Evolutionary conservation across 441 rosid genomes (phyloP), one percentile per base, ranked within the genome.

Genomic region (Gossypium davidsonii): DNA sequence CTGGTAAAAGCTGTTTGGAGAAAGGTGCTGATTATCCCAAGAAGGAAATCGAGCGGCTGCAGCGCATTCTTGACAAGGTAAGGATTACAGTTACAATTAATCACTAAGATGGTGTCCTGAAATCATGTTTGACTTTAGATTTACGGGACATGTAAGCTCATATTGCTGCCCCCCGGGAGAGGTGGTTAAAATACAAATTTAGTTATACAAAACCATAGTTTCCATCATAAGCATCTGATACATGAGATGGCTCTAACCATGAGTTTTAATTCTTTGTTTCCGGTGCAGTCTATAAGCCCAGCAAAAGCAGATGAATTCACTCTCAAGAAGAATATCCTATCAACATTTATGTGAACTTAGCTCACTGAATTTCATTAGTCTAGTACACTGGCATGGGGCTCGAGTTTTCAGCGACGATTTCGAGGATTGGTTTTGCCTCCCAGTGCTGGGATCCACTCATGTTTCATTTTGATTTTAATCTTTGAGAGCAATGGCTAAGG

Each of bases 271-370:
- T 51, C 9, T 28, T 20, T 70, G 18, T 20, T 23, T 23, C 59
- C 28, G 60, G 37, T 78, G 84, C 91, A 91, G 98, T 84, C 99
- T 2, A 87, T 95, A 75, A 95, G 96, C 85, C 80, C 95, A 20
- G 84, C 79, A 7, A 94, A 94, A 85, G 97, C 90, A n/a, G 99
- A 95, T 46, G 97, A 92, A 68, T 87, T 95, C 79, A 88, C 89
- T 42, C 71, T 95, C 63, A 95, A 92, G 92, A 92, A 83, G 83
- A 95, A 92, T 72, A 84, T 95, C 75, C 81, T 95, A 21, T 76
- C 83, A n/a, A 55, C 93, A 55, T 95, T 91, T 71, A 88, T 85
- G 74, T 89, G 79, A 88, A 76, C 51, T 26, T n/a, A 69, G 65
- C 17, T 73, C 39, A 8, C 46, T 60, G 51, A 42, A 39, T 4